A percentile compares a stretch with the other conserved stretches of the same genome.
phyloP scores from a whole-genome alignment of 805 yeast species.

The Debaryomyces castellii region DNA sequence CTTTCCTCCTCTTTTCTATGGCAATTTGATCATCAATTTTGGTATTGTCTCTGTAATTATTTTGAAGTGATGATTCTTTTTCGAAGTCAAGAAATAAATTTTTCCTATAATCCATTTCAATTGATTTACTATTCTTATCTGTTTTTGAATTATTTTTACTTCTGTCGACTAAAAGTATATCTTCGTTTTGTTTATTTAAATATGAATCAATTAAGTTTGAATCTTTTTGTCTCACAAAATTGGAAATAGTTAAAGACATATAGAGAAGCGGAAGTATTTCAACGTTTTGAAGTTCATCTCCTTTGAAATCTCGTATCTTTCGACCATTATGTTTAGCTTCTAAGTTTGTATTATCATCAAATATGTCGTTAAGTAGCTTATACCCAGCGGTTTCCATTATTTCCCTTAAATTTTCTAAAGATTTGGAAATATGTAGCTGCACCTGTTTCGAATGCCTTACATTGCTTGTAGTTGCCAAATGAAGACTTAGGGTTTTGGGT shows the following conservation, averaged over 20 bases:
- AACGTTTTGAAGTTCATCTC: constrained; percentile 16
- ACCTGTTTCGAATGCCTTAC: constrained; percentile 41
- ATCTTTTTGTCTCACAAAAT: constrained; percentile 47
- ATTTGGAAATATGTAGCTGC: constrained; percentile 33
- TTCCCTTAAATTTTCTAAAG: constrained; percentile 35
- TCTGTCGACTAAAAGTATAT: neutral
- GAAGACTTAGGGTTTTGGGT: constrained; percentile 56
- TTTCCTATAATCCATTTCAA: constrained; percentile 11
- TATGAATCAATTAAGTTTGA: constrained; percentile 33
- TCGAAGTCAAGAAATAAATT: constrained; percentile 19
- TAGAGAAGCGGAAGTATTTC: constrained; percentile 45
- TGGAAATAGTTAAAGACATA: constrained; percentile 52
- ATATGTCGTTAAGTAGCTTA: constrained; percentile 41
- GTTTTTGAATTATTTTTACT: neutral
- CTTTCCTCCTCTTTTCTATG: neutral
- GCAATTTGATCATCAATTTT: neutral
- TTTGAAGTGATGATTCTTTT: constrained; percentile 1
- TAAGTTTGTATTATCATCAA: constrained; percentile 21
- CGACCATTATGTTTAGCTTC: constrained; percentile 21
- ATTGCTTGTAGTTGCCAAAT: constrained; percentile 22
- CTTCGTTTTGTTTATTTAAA: constrained; percentile 8
- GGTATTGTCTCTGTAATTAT: constrained; percentile 1
- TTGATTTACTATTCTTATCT: neutral
- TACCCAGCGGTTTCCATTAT: constrained; percentile 28
- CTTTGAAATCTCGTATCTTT: constrained; percentile 17